Percentiles rank a stretch among this genome's conserved stretches.
These are phyloP conservation scores for Lyophyllum shimeji DNA, from an alignment of 768 basidiomycete genomes.

Conservation along the genomic window DNA sequence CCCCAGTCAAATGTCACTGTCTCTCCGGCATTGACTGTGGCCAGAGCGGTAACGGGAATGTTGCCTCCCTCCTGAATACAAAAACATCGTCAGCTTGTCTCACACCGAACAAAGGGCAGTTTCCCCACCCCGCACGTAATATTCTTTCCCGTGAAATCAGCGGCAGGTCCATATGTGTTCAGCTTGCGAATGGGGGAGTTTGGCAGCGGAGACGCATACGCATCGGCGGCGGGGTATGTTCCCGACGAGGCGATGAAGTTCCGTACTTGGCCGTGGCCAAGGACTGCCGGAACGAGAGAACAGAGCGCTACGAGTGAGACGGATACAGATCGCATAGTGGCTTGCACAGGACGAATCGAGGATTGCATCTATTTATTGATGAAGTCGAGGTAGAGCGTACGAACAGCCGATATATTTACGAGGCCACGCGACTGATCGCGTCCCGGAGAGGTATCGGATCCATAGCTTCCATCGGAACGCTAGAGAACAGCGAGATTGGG, in stretches of 20 bases:
- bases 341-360: background rate
- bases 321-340: background rate
- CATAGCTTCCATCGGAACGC: no score
- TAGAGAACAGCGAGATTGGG: background rate
- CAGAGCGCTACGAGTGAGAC: background rate
- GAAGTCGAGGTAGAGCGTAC: background rate
- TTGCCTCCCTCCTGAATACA: constrained; percentile 18
- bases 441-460: background rate
- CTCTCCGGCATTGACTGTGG: constrained; percentile 16
- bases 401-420: background rate
- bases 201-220: constrained; percentile 5
- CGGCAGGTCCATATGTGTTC: constrained; percentile 16
- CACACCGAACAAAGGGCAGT: background rate
- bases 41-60: constrained; percentile 15
- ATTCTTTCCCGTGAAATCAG: constrained; percentile 13
- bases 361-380: background rate
- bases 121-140: constrained; percentile 17
- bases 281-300: background rate
- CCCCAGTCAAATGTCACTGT: constrained; percentile 16
- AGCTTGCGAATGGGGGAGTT: constrained; percentile 11
- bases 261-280: constrained; percentile 7
- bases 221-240: constrained; percentile 7
- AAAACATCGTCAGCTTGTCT: background rate
- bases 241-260: constrained; percentile 8
- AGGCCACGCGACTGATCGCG: background rate